Conservation (phyloP, 495 filamentous ascomycete genomes). For the Annulohypoxylon maeteangense region DNA sequence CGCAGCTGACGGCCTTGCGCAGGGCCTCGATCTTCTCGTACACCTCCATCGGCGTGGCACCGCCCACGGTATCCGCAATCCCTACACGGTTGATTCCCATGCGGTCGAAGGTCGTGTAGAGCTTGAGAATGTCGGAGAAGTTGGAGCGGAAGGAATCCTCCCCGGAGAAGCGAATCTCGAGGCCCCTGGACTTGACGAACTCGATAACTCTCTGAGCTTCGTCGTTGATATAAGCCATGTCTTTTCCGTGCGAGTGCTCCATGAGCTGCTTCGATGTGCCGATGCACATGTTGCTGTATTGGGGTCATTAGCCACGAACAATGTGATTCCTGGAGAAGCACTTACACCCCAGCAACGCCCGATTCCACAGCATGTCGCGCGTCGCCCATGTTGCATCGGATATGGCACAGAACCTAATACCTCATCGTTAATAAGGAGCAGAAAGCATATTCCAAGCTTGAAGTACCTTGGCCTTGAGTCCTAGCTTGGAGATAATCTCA, state of each 20-base stretch:
- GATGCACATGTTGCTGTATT: background rate
- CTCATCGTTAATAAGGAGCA: background rate
- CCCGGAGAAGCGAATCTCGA: background rate
- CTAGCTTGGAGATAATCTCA: background rate
- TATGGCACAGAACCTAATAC: background rate
- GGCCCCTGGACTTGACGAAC: background rate
- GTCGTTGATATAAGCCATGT: background rate
- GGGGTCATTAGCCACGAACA: background rate
- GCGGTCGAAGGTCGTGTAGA: background rate
- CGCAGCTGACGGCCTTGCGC: background rate
- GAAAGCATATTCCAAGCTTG: background rate
- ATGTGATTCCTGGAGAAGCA: background rate
- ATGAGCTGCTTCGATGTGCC: background rate
- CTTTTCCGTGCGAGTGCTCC: background rate
- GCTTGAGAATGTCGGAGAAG: background rate
- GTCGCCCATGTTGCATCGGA: background rate
- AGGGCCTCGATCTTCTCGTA: background rate
- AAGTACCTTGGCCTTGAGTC: background rate
- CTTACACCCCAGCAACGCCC: background rate
- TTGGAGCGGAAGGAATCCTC: background rate
- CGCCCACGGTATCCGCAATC: background rate
- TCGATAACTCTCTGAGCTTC: background rate
- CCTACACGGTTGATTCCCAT: background rate
- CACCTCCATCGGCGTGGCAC: background rate
- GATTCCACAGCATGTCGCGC: background rate